phyloP scores from a whole-genome alignment of 371 early-diverging fungal species.

The Racocetra persica region DNA sequence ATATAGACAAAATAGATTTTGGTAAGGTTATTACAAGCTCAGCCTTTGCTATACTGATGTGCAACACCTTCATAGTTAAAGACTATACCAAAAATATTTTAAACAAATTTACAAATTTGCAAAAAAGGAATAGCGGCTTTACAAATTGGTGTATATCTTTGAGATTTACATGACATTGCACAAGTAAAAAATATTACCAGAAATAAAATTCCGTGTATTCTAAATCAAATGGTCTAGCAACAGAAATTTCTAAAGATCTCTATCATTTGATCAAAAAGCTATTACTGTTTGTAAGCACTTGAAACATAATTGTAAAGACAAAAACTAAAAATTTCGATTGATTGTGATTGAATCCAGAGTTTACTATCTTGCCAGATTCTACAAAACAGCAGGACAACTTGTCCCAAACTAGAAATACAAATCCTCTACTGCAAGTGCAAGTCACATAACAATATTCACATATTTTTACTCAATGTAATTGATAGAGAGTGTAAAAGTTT shows the following conservation, averaged over 20 bases:
- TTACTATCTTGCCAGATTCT: constrained; percentile 99
- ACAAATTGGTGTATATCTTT: constrained; percentile 98
- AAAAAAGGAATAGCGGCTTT: constrained; percentile 99
- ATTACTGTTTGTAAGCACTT: constrained; percentile 99
- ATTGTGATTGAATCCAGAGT: constrained; percentile 99
- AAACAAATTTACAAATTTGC: constrained; percentile 98
- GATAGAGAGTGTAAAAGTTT: no score
- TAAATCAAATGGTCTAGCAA: constrained; percentile 92
- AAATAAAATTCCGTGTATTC: constrained; percentile 95
- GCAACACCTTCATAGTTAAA: constrained; percentile 98
- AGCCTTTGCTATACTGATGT: constrained; percentile 99
- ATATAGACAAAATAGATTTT: constrained; percentile 82
- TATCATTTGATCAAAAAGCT: constrained; percentile 99
- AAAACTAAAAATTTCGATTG: constrained; percentile 99
- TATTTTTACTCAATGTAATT: no score
- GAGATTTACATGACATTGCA: constrained; percentile 98
- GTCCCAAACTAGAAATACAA: constrained; percentile 99
- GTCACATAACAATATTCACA: no score
- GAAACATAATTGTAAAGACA: constrained; percentile 99
- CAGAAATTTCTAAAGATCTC: constrained; percentile 99
- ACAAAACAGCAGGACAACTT: constrained; percentile 98
- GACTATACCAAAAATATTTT: constrained; percentile 96
- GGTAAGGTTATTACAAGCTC: constrained; percentile 99
- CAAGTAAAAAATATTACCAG: constrained; percentile 96
- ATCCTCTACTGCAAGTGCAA: no score